These are phyloP conservation scores for Tetratostichococcus sp. DNA, from an alignment of 139 green algal genomes.

Conservation along the genomic window DNA sequence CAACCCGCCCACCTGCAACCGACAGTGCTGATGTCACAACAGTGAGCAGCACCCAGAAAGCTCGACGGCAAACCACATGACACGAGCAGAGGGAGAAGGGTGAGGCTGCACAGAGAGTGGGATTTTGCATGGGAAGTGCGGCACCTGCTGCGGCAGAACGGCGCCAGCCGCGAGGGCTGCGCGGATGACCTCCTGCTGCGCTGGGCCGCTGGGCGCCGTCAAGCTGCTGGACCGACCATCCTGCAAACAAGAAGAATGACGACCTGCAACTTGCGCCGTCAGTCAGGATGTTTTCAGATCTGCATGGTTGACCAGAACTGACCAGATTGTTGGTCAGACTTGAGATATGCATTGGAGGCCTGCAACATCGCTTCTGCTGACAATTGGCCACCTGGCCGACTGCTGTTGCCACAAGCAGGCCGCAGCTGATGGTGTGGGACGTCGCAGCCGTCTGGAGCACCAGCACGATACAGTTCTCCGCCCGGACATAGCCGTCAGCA, in stretches of 20 bases:
- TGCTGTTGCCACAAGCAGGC: slow-evolving; percentile 29
- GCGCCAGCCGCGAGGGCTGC: slow-evolving; percentile 29
- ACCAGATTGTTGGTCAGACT: too few relatives aligned
- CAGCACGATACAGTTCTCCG: slow-evolving; percentile 41
- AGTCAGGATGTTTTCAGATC: too few relatives aligned
- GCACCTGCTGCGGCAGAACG: neutral
- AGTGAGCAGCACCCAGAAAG: too few relatives aligned
- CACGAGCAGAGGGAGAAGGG: too few relatives aligned
- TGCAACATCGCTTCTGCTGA: too few relatives aligned
- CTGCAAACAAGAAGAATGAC: neutral
- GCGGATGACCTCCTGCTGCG: slow-evolving; percentile 72
- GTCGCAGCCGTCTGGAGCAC: slow-evolving; percentile 22
- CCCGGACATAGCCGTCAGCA: slow-evolving; percentile 77
- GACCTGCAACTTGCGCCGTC: too few relatives aligned
- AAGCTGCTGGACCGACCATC: slow-evolving; percentile 60
- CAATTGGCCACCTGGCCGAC: slow-evolving; percentile 30
- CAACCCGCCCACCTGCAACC: slow-evolving; percentile 15
- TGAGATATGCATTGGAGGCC: too few relatives aligned
- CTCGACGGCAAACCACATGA: too few relatives aligned
- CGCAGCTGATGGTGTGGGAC: neutral
- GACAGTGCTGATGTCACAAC: too few relatives aligned
- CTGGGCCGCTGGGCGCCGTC: slow-evolving; percentile 82
- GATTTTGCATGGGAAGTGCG: too few relatives aligned
- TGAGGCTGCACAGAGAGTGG: too few relatives aligned
- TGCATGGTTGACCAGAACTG: too few relatives aligned